phyloP scores from a whole-genome alignment of 495 filamentous ascomycete genomes.

The Podospora pseudoanserina region DNA sequence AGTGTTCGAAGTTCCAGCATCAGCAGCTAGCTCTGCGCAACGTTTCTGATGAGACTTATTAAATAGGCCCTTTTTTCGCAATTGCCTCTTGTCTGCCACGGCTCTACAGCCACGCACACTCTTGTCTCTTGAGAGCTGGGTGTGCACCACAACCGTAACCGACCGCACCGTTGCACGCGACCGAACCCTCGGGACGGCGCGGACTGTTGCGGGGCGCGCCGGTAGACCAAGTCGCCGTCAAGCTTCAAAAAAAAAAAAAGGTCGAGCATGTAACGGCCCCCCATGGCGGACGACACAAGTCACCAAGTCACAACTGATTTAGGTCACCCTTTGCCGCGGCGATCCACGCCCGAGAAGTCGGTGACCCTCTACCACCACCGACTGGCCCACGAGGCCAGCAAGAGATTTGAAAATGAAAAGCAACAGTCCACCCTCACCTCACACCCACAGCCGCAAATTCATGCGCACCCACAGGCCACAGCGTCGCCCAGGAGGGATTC shows the following conservation, averaged over 20 bases:
- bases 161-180: constrained; percentile 5
- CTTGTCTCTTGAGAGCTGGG: background rate
- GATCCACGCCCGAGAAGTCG: constrained; percentile 38
- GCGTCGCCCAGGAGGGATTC: constrained; percentile 35
- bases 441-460: constrained; percentile 5
- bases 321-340: constrained; percentile 38
- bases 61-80: constrained; percentile 5
- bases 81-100: background rate
- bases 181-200: background rate
- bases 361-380: constrained; percentile 41
- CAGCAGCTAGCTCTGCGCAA: background rate
- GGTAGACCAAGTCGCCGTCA: background rate
- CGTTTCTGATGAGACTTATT: constrained; percentile 7
- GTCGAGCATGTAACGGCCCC: constrained; percentile 16
- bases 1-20: constrained; percentile 2
- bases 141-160: background rate
- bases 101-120: background rate
- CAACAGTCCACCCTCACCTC: background rate
- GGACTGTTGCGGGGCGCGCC: background rate
- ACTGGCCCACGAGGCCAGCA: constrained; percentile 35
- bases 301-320: constrained; percentile 24
- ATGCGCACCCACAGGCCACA: background rate
- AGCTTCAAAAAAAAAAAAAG: background rate
- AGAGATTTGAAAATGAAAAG: background rate
- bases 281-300: constrained; percentile 21